Evolutionary conservation across 1,139 yeast species (phyloP), one percentile per base, ranked within the genome.

Genomic region (Hansenula sp.): DNA sequence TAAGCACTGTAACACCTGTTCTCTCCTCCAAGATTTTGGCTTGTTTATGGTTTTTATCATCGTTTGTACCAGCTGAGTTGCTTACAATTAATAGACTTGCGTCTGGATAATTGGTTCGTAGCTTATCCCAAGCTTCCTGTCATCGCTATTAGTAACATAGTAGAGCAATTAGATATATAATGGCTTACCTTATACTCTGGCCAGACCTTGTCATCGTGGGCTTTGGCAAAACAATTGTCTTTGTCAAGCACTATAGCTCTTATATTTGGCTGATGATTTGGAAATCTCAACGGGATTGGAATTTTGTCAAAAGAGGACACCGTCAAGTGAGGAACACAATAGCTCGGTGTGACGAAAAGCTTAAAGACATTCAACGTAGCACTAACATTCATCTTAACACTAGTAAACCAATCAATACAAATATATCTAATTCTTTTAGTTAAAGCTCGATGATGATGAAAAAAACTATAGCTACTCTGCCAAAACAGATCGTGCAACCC

Each of bases 141-240:
- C 24, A 29, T 5, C 24, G 24, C 19, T 29, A n/a, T 7, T 29
- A 25, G 13, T 25, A 28, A 26, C 17, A 12, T n/a, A 26, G 7
- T 12, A 3, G 7, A 26, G 29, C 14, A 3, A 9, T 26, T 4
- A n/a, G 13, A 24, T 13, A n/a, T 4, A 8, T 6, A 7, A 6
- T 14, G 4, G 24, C 34, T 46, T 26, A 43, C 42, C 2, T 55
- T 52, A 55, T 89, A 88, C 2, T 66, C 84, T 0, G 86, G 89
- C 87, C 89, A 89, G 2, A 92, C 84, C 45, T 77, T 75, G 51
- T 82, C 84, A 43, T 81, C 84, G 44, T 87, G 85, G 36, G 94
- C 95, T 50, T 75, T 73, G 5, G 98, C 95, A 60, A 92, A 85
- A 57, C 97, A 92, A 60, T 92, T 94, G 62, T 92, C 99, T 60